Conservation (phyloP, 139 green algal species). For the Chlorella vulgaris region DNA sequence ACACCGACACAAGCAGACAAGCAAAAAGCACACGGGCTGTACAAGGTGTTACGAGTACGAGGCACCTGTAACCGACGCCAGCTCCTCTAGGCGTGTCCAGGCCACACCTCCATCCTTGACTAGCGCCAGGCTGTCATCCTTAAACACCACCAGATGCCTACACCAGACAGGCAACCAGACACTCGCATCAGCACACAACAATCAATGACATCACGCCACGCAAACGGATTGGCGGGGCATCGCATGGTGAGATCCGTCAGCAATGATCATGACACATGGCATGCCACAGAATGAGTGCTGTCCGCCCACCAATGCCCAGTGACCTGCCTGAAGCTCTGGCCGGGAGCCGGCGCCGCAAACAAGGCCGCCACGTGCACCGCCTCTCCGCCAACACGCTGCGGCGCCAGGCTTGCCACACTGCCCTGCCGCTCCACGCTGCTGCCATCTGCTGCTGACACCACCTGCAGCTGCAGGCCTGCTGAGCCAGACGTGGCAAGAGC, state of each 20-base stretch:
- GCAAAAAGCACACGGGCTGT: no score
- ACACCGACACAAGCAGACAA: no score
- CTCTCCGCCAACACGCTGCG: neutral
- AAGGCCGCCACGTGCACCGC: neutral
- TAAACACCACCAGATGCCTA: slow-evolving; percentile 56
- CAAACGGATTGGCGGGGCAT: no score
- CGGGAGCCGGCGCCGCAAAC: neutral
- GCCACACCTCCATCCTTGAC: slow-evolving; percentile 36
- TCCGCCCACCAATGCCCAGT: no score
- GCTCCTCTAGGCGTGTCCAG: slow-evolving; percentile 79
- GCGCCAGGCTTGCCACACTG: neutral
- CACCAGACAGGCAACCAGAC: neutral
- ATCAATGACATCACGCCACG: no score
- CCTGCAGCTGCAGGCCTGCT: slow-evolving; percentile 10
- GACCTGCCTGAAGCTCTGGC: slow-evolving; percentile 6
- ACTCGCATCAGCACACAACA: no score
- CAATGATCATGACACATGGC: no score
- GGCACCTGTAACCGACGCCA: slow-evolving; percentile 47
- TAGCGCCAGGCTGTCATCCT: slow-evolving; percentile 55
- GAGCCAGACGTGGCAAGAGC: neutral
- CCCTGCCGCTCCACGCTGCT: neutral
- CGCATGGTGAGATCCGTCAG: no score
- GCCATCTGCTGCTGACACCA: slow-evolving; percentile 25
- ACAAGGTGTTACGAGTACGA: no score
- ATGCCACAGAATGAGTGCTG: no score